Percentiles rank a stretch among this genome's conserved stretches.
phyloP scores from a whole-genome alignment of 257 asterid species.

The Ophiorrhiza pumila region DNA sequence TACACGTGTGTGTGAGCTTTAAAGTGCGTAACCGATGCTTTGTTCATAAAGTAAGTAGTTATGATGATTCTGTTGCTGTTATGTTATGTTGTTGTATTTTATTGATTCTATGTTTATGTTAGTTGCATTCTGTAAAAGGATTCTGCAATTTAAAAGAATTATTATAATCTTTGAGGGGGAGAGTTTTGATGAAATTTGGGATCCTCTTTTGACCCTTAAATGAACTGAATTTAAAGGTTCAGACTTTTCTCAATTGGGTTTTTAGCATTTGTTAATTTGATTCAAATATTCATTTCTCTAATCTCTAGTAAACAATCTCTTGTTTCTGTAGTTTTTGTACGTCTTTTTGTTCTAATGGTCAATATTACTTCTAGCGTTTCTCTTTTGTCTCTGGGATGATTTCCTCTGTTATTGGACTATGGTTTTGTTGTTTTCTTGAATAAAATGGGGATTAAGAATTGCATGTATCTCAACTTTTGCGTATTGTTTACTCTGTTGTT shows the following conservation, averaged over 20 bases:
- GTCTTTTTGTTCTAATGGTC: not conserved
- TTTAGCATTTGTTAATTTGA: not conserved
- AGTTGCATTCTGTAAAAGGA: no score
- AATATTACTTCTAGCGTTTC: not conserved
- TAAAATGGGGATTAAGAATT: not conserved
- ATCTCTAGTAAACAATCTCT: not conserved
- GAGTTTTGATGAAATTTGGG: not conserved
- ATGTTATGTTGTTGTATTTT: not conserved
- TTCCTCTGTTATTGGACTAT: not conserved
- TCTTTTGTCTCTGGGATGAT: not conserved
- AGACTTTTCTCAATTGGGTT: constrained; percentile 1
- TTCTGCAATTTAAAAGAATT: not conserved
- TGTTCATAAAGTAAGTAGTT: not conserved
- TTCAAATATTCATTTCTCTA: not conserved
- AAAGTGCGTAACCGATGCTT: not conserved
- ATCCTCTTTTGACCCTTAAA: not conserved
- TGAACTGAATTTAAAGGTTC: constrained; percentile 13
- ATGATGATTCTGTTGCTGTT: constrained; percentile 2
- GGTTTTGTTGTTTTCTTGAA: not conserved
- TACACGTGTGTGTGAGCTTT: not conserved
- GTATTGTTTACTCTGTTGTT: constrained; percentile 12
- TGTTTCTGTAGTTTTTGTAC: not conserved
- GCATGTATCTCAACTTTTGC: constrained; percentile 8
- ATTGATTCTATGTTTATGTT: not conserved
- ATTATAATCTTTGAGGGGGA: not conserved